Evolutionary conservation across 768 basidiomycete genomes (phyloP), one percentile per base, ranked within the genome.

Genomic region (Lactifluus hygrophoroides): DNA sequence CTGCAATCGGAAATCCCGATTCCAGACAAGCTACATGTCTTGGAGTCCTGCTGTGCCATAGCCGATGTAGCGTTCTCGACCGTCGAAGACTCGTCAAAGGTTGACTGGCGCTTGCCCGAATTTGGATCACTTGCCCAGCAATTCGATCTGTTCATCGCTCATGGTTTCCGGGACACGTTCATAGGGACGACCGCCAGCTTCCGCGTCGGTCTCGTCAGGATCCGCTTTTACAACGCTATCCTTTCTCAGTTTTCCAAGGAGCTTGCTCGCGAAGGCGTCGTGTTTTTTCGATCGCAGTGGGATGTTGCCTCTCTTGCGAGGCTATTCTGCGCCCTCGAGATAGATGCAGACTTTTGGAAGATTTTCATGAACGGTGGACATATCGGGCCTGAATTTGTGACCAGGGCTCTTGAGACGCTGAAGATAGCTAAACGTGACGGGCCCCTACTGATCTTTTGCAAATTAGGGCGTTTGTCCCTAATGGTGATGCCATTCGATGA

Each of bases 21-120:
- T 13, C 37, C 34, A 2, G 23, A 40, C 19, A 53, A 53, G 17
- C 44, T 52, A 30, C 50, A 37, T 27, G 14, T 47, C 21, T 53
- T 58, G 27, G 50, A 37, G 17, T 34, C 45, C 2, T 58, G 51
- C 37, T 34, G 23, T 34, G 37, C 13, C 16, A 44, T 58, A 4
- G 25, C 51, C 27, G 57, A 58, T 27, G 32, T 25, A 0, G 37
- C 21, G 11, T 32, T 58, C n/a, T 40, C 45, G 3, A 3, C 28
- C 16, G 35, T 58, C 0, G 37, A 51, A 38, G 25, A 19, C 21
- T 58, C 57, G 23, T 10, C 5, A 21, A 45, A n/a, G 8, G 16
- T 53, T 8, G 42, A 53, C 57, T 58, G 57, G 57, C 35, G 44
- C 5, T 27, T 14, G 21, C 57, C 57, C 13, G 57, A 58, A 40